Evolutionary conservation across 2,329 filamentous ascomycete genomes (phyloP), one percentile per base, ranked within the genome.

Genomic region (Triangularia setosa): DNA sequence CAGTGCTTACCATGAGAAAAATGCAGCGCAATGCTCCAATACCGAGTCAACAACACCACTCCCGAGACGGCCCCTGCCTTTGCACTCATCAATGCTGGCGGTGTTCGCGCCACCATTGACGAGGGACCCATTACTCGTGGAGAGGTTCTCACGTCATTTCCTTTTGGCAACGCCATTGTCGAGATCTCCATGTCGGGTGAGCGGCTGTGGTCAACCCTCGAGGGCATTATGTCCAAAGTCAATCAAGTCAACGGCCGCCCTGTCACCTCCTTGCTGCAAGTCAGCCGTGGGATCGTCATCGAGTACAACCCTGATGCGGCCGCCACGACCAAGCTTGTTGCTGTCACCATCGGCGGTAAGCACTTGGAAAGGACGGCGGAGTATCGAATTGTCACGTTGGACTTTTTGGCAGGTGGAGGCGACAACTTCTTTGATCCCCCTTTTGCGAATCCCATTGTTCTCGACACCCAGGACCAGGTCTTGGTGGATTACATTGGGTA

Each of bases 151-250:
- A 88, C 85, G 0, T 81, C 85, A 0, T 90, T 90, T 75, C 87
- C 87, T 44, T 90, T 90, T 67, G 84, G 84, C 62, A 90, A 90
- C 74, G 79, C 86, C 54, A 79, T 90, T 21, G 85, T 87, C 8
- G 84, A 89, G 69, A 74, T 89, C 16, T 75, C 72, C 0, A 79
- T 84, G 66, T 76, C 77, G 0, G 87, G 87, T 18, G 75, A 80
- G 8, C 79, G 83, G 53, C 72, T 90, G 4, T 85, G 83, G 80
- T 77, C 80, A 52, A 78, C 84, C 4, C 77, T 90, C 30, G 86
- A 89, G 71, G 87, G 87, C 4, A 80, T 84, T 64, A 79, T 88
- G 3, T 80, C 81, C 4, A 76, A 75, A 24, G 74, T 84, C 52
- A 89, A 83, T 75, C 79, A 85, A 68, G 79, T 79, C 69, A 88